Evolutionary conservation across 441 rosid genomes (phyloP), one percentile per base, ranked within the genome.

Genomic region (Adansonia rubrostipa): DNA sequence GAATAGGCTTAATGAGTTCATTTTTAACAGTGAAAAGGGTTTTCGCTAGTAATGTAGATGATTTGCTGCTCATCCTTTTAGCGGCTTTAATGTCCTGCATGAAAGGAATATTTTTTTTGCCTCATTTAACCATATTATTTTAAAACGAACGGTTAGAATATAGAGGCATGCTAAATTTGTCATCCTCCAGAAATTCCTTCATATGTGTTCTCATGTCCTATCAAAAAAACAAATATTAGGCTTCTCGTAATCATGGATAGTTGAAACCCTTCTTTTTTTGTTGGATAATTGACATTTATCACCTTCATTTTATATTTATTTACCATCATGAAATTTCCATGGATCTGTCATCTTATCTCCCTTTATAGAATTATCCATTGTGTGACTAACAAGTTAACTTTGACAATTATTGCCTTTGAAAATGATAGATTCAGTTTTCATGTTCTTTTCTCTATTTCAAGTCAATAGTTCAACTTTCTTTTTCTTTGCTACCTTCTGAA

Each of bases 361-460:
- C 53, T 40, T 57, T 6, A 19, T 10, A 10, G 44, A 56, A 40
- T 36, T 57, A 10, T 40, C 6, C 11, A 13, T 19, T 51, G 48
- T 47, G 24, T 51, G 66, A 13, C 53, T 44, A 42, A 10, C 53
- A 17, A 8, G 28, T 42, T 66, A 42, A 66, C 28, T n/a, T 66
- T 42, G 53, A 65, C 17, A n/a, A 4, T 14, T 36, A 48, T 65
- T 36, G 48, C 60, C 6, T 44, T 77, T 76, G 65, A 36, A 82
- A 76, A 66, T 6, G 42, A 28, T 74, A 66, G 48, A 66, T 69
- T 67, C 13, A 75, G 44, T 58, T 50, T 51, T 50, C 74, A 1
- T 67, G 73, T 75, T 67, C 15, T 76, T 36, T 57, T 9, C 33
- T 79, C 50, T 74, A n/a, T 73, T 80, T 36, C 70, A 60, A 58